Conservation (phyloP, 1,284 basidiomycete genomes). For the Waitea zeae region DNA sequence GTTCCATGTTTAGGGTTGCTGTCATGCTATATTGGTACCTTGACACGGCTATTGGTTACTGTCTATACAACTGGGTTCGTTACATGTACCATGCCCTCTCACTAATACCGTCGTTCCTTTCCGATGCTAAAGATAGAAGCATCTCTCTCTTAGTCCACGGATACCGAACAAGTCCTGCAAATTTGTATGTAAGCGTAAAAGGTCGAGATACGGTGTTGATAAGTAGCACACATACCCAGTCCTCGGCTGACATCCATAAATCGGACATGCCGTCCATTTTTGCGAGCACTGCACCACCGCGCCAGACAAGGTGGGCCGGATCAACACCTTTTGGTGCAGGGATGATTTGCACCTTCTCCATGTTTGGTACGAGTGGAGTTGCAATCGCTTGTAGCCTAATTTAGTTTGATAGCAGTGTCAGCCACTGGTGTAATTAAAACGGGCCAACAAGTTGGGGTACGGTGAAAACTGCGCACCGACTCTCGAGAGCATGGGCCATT, state of each 20-base stretch:
- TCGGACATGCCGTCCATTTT: conserved; percentile 84
- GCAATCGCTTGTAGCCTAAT: conserved; percentile 66
- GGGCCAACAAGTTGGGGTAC: not conserved
- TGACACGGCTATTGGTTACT: too few relatives aligned
- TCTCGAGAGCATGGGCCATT: conserved; percentile 64
- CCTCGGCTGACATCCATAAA: conserved; percentile 73
- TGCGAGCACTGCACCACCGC: conserved; percentile 86
- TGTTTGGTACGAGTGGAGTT: conserved; percentile 61
- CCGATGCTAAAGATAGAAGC: conserved; percentile 55
- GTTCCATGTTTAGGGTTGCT: too few relatives aligned
- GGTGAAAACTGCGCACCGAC: conserved; percentile 52
- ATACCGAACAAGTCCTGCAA: conserved; percentile 57
- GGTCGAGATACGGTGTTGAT: conserved; percentile 1
- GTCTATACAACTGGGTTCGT: too few relatives aligned
- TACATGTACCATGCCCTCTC: too few relatives aligned
- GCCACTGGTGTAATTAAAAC: conserved; percentile 1
- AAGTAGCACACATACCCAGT: conserved; percentile 64
- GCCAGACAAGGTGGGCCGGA: conserved; percentile 83
- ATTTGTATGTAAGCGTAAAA: conserved; percentile 6
- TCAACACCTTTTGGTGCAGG: conserved; percentile 90
- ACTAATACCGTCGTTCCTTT: not conserved
- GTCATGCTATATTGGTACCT: too few relatives aligned
- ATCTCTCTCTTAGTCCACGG: conserved; percentile 64
- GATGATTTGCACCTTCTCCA: conserved; percentile 78
- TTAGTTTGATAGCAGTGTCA: not conserved